phyloP scores from a whole-genome alignment of 2,329 filamentous ascomycete species.

The Ustulina deusta region DNA sequence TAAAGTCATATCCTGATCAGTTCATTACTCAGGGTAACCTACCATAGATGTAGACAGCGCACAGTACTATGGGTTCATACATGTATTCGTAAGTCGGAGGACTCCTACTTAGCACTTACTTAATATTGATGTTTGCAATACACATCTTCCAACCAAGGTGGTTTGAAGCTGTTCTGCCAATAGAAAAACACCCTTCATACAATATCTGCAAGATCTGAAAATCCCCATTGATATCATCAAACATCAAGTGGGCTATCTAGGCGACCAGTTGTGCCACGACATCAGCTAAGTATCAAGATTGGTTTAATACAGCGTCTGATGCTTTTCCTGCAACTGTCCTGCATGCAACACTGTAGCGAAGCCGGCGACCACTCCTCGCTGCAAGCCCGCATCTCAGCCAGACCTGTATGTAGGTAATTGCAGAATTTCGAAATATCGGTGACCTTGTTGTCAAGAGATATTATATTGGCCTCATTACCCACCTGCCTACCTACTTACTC shows the following conservation, averaged over 20 bases:
- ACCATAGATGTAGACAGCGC: no score
- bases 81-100: no score
- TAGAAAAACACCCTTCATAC: constrained; percentile 3
- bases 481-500: neutral
- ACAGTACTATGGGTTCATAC: no score
- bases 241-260: neutral
- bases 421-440: constrained; percentile 9
- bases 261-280: constrained; percentile 4
- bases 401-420: neutral
- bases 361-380: neutral
- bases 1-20: neutral
- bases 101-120: no score
- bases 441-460: neutral
- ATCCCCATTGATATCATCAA: neutral
- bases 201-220: constrained; percentile 10
- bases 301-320: constrained; percentile 6
- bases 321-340: constrained; percentile 16
- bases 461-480: neutral
- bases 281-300: constrained; percentile 6
- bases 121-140: neutral
- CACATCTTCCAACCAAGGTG: neutral
- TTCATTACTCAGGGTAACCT: no score
- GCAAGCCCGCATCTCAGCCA: neutral
- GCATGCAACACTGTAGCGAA: neutral
- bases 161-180: neutral